These are phyloP conservation scores for Musa itinerans DNA, from an alignment of 176 grass and related monocot species.

Conservation along the genomic window DNA sequence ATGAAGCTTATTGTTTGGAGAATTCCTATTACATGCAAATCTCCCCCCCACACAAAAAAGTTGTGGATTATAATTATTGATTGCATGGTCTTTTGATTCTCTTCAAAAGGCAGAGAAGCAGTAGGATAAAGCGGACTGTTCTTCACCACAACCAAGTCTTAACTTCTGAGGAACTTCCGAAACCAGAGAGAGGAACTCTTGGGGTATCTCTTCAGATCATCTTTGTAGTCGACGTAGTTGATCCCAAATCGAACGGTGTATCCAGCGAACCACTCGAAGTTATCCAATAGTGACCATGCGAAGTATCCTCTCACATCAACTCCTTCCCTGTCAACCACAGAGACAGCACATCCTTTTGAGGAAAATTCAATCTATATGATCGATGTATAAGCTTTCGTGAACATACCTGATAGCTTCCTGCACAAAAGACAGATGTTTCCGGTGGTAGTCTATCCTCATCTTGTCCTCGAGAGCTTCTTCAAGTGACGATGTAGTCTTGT, in stretches of 20 bases:
- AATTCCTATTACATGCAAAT: too few species aligned
- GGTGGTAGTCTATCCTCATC: conserved; percentile 40
- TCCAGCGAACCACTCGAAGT: conserved; percentile 2
- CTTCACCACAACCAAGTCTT: too few species aligned
- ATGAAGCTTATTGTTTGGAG: too few species aligned
- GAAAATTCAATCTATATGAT: background rate
- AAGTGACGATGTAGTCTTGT: conserved; percentile 31
- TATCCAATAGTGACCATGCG: conserved; percentile 22
- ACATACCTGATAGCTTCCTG: conserved; percentile 42
- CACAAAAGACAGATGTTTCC: conserved; percentile 38
- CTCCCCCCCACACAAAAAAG: too few species aligned
- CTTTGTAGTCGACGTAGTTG: conserved; percentile 11
- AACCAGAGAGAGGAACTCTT: conserved; percentile 22
- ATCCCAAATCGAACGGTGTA: conserved; percentile 3
- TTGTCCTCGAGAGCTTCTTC: conserved; percentile 49
- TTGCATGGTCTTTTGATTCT: too few species aligned
- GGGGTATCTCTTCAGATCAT: conserved; percentile 5
- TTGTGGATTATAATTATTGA: too few species aligned
- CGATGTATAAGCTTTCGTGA: background rate
- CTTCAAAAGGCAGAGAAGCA: too few species aligned
- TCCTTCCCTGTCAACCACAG: conserved; percentile 2
- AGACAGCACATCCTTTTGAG: background rate
- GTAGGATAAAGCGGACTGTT: background rate
- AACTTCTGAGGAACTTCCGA: background rate
- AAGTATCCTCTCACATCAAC: conserved; percentile 22